phyloP scores from a whole-genome alignment of 164 flowering plant genomes.

The Paratinospora sagittata region DNA sequence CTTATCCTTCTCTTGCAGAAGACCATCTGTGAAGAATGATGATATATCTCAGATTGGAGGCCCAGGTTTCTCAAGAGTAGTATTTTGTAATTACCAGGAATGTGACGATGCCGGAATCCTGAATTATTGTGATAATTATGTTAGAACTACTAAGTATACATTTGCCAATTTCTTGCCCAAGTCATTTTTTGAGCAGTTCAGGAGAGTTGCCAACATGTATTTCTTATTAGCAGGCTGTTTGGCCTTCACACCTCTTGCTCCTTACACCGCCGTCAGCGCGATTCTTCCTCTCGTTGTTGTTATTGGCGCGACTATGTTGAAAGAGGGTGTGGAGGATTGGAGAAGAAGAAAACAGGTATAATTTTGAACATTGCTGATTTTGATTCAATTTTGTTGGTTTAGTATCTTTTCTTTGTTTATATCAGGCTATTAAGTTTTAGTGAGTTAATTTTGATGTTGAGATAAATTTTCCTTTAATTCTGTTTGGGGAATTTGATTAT shows the following conservation, averaged over 20 bases:
- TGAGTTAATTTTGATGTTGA: background rate
- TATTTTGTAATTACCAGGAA: constrained; percentile 57
- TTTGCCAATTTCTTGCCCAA: constrained; percentile 63
- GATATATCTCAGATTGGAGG: constrained; percentile 56
- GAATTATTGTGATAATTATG: constrained; percentile 52
- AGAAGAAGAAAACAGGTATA: constrained; percentile 60
- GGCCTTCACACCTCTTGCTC: constrained; percentile 66
- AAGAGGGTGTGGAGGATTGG: constrained; percentile 76
- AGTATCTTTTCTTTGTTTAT: background rate
- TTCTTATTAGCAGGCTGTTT: constrained; percentile 55
- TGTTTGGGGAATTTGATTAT: background rate
- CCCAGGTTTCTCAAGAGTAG: constrained; percentile 73
- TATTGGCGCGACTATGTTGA: constrained; percentile 64
- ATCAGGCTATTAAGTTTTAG: background rate
- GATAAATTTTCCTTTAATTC: background rate
- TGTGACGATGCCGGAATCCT: constrained; percentile 32
- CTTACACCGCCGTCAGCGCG: constrained; percentile 56
- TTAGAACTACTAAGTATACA: constrained; percentile 70
- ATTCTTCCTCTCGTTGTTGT: constrained; percentile 62
- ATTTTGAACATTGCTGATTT: background rate
- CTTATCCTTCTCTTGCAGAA: constrained; percentile 43
- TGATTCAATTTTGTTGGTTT: background rate
- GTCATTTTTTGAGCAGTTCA: constrained; percentile 77
- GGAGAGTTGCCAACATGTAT: constrained; percentile 70
- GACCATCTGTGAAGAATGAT: constrained; percentile 40